A percentile compares a stretch with the other conserved stretches of the same genome.
phyloP scores from a whole-genome alignment of 257 asterid species.

The Solanum bukasovii region DNA sequence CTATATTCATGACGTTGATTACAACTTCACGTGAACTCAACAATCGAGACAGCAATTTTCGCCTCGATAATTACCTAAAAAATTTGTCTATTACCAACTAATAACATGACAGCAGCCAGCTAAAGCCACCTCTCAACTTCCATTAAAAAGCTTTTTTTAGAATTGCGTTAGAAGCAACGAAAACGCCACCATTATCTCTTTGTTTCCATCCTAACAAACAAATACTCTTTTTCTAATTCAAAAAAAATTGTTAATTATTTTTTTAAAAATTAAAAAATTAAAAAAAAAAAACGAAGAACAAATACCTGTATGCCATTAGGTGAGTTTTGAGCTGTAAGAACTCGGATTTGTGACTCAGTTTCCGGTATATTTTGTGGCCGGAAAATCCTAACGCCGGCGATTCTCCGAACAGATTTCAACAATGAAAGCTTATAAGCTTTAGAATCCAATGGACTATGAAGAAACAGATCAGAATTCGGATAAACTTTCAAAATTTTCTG shows the following conservation, averaged over 20 bases:
- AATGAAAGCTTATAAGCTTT: constrained; percentile 56
- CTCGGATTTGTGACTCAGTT: constrained; percentile 52
- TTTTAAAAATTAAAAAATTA: too few relatives aligned
- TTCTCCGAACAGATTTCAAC: constrained; percentile 65
- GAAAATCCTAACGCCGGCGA: constrained; percentile 63
- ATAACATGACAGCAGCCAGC: not conserved
- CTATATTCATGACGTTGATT: not conserved
- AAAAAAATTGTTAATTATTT: not conserved
- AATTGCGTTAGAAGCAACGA: not conserved
- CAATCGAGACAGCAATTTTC: not conserved
- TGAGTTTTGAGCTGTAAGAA: constrained; percentile 61
- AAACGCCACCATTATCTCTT: not conserved
- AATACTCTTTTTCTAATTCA: not conserved
- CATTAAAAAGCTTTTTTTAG: not conserved
- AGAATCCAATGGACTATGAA: constrained; percentile 74
- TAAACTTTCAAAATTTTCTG: constrained; percentile 53
- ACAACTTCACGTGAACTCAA: not conserved
- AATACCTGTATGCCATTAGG: constrained; percentile 93
- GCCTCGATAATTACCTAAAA: not conserved
- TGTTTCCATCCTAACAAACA: not conserved
- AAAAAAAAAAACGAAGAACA: not conserved
- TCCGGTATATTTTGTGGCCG: constrained; percentile 42
- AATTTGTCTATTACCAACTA: not conserved
- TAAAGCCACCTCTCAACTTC: not conserved
- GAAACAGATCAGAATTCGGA: constrained; percentile 59